Evolutionary conservation across 495 filamentous ascomycete species (phyloP), one percentile per base, ranked within the genome.

Genomic region (Darksidea phi): DNA sequence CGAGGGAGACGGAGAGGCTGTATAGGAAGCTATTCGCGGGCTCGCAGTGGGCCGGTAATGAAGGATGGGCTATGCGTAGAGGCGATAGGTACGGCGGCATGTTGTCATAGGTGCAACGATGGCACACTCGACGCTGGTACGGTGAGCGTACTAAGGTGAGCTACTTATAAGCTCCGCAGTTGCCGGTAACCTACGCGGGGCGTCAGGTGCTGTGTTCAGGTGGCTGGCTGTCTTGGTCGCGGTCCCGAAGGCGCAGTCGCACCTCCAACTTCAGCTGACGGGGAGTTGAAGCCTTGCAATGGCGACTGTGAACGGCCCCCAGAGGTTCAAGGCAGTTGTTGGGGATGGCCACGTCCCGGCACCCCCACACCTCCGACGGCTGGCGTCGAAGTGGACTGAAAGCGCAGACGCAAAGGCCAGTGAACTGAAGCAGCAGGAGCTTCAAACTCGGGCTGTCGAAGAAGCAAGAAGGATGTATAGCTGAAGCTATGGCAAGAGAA

Each of bases 1-100:
- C 81, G 62, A 89, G 80, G 48, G 78, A 73, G 4, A 78, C 76
- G 60, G 87, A 89, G 53, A 89, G 53, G 18, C 74, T 67, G 53
- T 77, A 74, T 51, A 89, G 78, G 63, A 87, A 80, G 21, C 77
- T 73, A 57, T 79, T 84, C 0, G 80, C 75, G 12, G 87, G 87
- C 68, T 82, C 78, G 73, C 87, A 90, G 74, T 87, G 80, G 1
- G 77, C 72, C 5, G 85, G 84, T 49, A 88, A 72, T 15, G 75
- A 57, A 1, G 72, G 66, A 28, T 54, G 18, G 49, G 70, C 61
- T 57, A 70, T 46, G n/a, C 54, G 23, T 21, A 69, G 45, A 15
- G 64, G 63, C 4, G 62, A 63, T 18, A 54, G 63, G 51, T 60
- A 67, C 46, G 56, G 59, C 15, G 64, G 56, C 67, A 70, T 70